Conservation (phyloP, 2,329 filamentous ascomycete genomes). For the Fonsecaea nubica region DNA sequence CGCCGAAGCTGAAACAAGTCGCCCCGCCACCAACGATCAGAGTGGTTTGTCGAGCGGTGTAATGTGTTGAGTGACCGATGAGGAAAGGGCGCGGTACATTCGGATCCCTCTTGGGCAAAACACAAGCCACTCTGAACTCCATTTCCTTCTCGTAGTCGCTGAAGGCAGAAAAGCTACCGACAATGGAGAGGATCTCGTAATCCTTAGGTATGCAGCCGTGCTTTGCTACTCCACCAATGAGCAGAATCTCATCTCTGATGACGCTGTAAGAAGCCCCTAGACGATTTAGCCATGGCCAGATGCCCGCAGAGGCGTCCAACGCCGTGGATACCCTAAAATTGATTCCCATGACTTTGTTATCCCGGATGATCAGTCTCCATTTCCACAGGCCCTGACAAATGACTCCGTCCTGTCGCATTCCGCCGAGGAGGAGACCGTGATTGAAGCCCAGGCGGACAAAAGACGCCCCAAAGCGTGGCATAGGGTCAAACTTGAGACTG, state of each 20-base stretch:
- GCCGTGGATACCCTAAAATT: conserved; percentile 36
- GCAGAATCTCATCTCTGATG: conserved; percentile 54
- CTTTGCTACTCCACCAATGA: conserved; percentile 60
- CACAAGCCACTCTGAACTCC: conserved; percentile 40
- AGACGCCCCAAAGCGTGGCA: conserved; percentile 63
- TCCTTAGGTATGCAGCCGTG: conserved; percentile 48
- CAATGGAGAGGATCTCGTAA: conserved; percentile 62
- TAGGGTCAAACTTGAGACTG: conserved; percentile 47
- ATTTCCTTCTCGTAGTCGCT: conserved; percentile 39
- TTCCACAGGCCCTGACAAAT: conserved; percentile 68
- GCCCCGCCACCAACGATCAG: conserved; percentile 79
- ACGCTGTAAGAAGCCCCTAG: conserved; percentile 61
- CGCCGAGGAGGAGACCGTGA: conserved; percentile 72
- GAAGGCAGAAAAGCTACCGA: conserved; percentile 38
- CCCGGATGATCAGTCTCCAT: conserved; percentile 64
- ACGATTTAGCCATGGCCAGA: conserved; percentile 47
- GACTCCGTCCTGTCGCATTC: conserved; percentile 69
- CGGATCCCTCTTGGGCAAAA: conserved; percentile 42
- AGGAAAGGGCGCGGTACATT: conserved; percentile 67
- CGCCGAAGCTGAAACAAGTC: conserved; percentile 89
- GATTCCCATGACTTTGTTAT: conserved; percentile 45
- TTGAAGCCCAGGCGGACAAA: conserved; percentile 52
- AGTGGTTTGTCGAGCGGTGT: conserved; percentile 57
- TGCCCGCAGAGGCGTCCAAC: conserved; percentile 39
- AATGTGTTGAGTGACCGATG: conserved; percentile 68